Evolutionary conservation across 805 yeast species (phyloP), one percentile per base, ranked within the genome.

Genomic region (Zygosaccharomyces rouxii): DNA sequence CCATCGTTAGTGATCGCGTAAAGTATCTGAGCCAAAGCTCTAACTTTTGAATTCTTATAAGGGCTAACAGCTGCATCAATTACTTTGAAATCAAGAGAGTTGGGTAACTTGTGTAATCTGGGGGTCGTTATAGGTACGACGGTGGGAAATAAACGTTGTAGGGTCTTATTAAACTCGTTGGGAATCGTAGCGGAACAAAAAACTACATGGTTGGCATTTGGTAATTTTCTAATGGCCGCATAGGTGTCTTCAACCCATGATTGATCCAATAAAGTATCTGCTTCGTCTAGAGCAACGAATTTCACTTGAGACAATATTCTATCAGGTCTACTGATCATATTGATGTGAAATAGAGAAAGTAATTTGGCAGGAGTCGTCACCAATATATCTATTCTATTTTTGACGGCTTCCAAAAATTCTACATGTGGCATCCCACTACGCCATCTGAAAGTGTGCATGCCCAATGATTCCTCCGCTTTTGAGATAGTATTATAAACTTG

Each of bases 131-230:
- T 79, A 1, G 85, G 74, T 16, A 74, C 71, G 13, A 81, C 73
- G n/a, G 75, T 71, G 0, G 95, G 95, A 66, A 83, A 89, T 26
- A 82, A 58, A 37, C 71, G 71, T 4, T 72, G 65, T 47, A 90
- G 68, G 1, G 84, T 77, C 47, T 77, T 76, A 48, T 83, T 83
- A 61, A 89, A 88, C 50, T 79, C 82, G 26, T 78, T 76, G 0
- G 98, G 95, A 29, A 94, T 83, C 0, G 99, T 92, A 0, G 98
- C 98, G 1, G 96, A 84, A 50, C 92, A 87, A 55, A 92, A 79
- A 0, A 90, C 75, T 19, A 89, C 65, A 52, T 87, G 85, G 41
- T 72, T 74, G 35, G 85, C 68, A 50, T 78, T 76, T 16, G 78
- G 72, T 69, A 81, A 73, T 42, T 66, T 55, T 19, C 67, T 71